Evolutionary conservation across 1,284 basidiomycete genomes (phyloP).

Genomic region (Malassezia psittaci): DNA sequence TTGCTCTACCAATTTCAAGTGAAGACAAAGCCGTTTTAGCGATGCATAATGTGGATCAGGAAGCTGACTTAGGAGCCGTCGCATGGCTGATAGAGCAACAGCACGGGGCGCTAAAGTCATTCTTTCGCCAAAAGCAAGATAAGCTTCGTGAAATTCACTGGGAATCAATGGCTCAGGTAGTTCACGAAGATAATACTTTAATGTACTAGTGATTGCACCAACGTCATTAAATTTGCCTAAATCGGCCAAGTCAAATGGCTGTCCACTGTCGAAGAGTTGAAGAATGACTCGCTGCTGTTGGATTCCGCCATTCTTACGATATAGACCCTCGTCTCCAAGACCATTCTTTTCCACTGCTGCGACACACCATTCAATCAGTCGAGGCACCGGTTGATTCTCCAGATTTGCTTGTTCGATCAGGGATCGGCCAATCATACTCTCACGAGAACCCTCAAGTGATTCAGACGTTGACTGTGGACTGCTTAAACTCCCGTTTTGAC

Average conservation of each 20-base stretch:
- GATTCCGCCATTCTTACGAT: constrained; percentile 90
- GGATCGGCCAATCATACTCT: constrained; percentile 82
- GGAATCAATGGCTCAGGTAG: constrained; percentile 84
- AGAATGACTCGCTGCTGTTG: constrained; percentile 86
- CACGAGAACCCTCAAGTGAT: constrained; percentile 36
- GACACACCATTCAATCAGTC: constrained; percentile 66
- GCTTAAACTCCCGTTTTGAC: neutral
- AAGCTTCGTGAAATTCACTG: constrained; percentile 78
- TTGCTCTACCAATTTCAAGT: constrained; percentile 56
- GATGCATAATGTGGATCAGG: constrained; percentile 82
- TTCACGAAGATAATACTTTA: constrained; percentile 91
- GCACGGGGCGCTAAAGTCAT: constrained; percentile 9
- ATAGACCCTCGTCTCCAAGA: constrained; percentile 88
- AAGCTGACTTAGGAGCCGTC: constrained; percentile 64
- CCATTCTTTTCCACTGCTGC: constrained; percentile 46
- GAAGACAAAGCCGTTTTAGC: constrained; percentile 68
- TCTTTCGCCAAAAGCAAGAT: constrained; percentile 51
- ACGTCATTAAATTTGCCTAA: constrained; percentile 89
- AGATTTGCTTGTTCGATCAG: constrained; percentile 69
- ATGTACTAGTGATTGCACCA: constrained; percentile 85
- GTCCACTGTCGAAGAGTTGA: constrained; percentile 83
- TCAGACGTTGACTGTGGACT: constrained; percentile 21
- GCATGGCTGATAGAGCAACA: constrained; percentile 26
- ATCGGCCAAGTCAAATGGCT: constrained; percentile 79
- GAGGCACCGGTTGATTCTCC: constrained; percentile 66